A percentile compares a stretch with the other conserved stretches of the same genome.
Conservation (phyloP, 2,329 filamentous ascomycete species). For the Trichoderma citrinoviride region DNA sequence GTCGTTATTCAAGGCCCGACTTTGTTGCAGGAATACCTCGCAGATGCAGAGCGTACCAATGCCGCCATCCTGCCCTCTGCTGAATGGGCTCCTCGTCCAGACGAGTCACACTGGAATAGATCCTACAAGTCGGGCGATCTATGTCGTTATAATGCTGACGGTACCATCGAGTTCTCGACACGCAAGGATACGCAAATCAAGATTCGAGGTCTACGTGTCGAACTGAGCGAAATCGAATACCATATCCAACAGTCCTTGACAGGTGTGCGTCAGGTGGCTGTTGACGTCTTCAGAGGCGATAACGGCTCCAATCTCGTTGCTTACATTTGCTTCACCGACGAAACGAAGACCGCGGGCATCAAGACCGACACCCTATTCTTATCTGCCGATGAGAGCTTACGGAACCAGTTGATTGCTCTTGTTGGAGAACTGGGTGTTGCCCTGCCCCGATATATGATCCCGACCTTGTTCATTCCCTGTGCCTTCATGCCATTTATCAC, state of each 20-base stretch:
- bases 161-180: slow-evolving; percentile 43
- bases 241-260: slow-evolving; percentile 12
- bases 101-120: slow-evolving; percentile 14
- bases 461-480: slow-evolving; percentile 23
- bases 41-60: slow-evolving; percentile 39
- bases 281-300: background rate
- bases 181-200: slow-evolving; percentile 59
- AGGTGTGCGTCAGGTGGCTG: slow-evolving; percentile 7
- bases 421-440: background rate
- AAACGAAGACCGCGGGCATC: background rate
- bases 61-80: slow-evolving; percentile 39
- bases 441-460: slow-evolving; percentile 26
- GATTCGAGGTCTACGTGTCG: slow-evolving; percentile 53
- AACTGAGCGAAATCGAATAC: slow-evolving; percentile 35
- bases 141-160: slow-evolving; percentile 39
- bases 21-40: slow-evolving; percentile 50
- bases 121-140: slow-evolving; percentile 48
- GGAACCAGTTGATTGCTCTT: slow-evolving; percentile 14
- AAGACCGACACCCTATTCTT: slow-evolving; percentile 12
- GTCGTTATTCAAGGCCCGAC: slow-evolving; percentile 42
- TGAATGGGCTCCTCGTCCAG: background rate
- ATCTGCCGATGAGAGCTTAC: slow-evolving; percentile 1
- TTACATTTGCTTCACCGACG: background rate
- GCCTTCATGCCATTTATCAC: slow-evolving; percentile 23
- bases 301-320: background rate